Conservation (phyloP, 495 filamentous ascomycete species). For the Neurospora pannonica region DNA sequence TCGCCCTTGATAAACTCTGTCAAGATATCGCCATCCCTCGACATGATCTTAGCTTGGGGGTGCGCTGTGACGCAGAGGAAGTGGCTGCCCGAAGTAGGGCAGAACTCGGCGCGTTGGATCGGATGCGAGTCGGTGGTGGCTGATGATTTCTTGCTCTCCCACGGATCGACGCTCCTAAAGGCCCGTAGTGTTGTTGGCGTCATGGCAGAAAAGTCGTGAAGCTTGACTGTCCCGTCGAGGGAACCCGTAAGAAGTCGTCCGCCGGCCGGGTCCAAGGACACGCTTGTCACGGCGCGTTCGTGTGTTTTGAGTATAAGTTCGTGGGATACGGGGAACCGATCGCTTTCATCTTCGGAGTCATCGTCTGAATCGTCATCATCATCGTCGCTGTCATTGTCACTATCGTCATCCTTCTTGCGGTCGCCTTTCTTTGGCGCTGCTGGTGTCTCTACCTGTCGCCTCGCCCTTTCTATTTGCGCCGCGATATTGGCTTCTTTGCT, state of each 20-base stretch:
- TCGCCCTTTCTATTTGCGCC: constrained; percentile 69
- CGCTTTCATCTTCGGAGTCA: constrained; percentile 62
- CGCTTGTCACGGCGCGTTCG: constrained; percentile 74
- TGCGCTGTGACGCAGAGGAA: constrained; percentile 81
- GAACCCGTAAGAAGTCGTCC: constrained; percentile 79
- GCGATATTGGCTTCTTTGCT: constrained; percentile 61
- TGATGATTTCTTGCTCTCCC: constrained; percentile 56
- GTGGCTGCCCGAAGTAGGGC: constrained; percentile 66
- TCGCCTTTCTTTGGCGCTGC: constrained; percentile 20
- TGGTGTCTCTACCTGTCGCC: constrained; percentile 41
- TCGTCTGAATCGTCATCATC: constrained; percentile 46
- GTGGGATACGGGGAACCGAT: constrained; percentile 89
- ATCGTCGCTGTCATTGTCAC: constrained; percentile 36
- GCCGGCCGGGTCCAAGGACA: constrained; percentile 77
- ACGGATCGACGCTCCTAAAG: constrained; percentile 88
- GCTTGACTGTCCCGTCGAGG: constrained; percentile 80
- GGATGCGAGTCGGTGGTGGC: constrained; percentile 73
- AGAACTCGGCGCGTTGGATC: constrained; percentile 79
- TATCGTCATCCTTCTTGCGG: constrained; percentile 20
- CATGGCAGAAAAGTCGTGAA: constrained; percentile 94
- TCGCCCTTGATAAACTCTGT: constrained; percentile 92
- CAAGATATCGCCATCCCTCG: constrained; percentile 74
- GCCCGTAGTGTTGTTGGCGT: constrained; percentile 86
- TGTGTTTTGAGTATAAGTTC: constrained; percentile 89
- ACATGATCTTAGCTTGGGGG: constrained; percentile 80